phyloP scores from a whole-genome alignment of 441 rosid species.

The Eruca vesicaria region DNA sequence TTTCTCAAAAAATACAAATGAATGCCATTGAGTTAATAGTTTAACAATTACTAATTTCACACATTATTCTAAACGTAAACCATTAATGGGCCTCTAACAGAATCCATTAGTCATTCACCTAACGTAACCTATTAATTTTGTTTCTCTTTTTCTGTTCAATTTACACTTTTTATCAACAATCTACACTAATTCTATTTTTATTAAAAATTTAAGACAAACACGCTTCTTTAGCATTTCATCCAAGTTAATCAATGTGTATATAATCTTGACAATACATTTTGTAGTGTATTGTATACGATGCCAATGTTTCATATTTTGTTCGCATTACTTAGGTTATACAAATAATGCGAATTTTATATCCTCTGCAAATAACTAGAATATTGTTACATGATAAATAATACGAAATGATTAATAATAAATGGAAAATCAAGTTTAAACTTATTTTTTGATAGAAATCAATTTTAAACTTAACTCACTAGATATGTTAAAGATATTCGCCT shows the following conservation, averaged over 20 bases:
- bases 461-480: too few relatives aligned
- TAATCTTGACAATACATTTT: not conserved
- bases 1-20: too few relatives aligned
- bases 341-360: too few relatives aligned
- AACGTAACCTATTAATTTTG: not conserved
- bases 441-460: too few relatives aligned
- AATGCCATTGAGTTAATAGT: too few relatives aligned
- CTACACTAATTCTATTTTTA: not conserved
- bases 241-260: not conserved
- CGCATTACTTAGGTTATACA: not conserved
- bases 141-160: not conserved
- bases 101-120: not conserved
- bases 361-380: too few relatives aligned
- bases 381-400: too few relatives aligned
- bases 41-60: too few relatives aligned
- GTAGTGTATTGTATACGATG: not conserved
- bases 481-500: too few relatives aligned
- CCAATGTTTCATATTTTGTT: not conserved
- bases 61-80: too few relatives aligned
- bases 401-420: too few relatives aligned
- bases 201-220: not conserved
- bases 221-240: not conserved
- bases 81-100: not conserved
- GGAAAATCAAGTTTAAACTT: too few relatives aligned
- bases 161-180: not conserved